Conservation (phyloP, 768 basidiomycete species). For the Dendrothele bispora region DNA sequence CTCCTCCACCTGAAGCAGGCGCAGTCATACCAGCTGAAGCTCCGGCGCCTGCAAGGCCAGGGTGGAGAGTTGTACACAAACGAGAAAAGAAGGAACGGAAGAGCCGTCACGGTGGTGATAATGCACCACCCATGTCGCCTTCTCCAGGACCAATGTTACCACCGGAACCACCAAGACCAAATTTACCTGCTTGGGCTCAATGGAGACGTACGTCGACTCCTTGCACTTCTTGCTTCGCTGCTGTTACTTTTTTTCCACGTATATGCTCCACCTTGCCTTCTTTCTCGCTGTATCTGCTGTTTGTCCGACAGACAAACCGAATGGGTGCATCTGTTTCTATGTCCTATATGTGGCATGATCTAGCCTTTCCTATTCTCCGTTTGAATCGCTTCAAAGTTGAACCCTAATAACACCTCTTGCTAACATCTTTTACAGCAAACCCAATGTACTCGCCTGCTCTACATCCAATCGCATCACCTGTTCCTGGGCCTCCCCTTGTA, state of each 20-base stretch:
- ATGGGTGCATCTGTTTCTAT: no score
- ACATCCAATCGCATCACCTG: constrained; percentile 15
- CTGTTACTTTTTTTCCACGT: not conserved
- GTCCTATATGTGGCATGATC: no score
- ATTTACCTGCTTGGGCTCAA: constrained; percentile 54
- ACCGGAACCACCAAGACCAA: constrained; percentile 17
- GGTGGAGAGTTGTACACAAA: constrained; percentile 49
- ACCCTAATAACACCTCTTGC: no score
- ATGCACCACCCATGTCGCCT: constrained; percentile 8
- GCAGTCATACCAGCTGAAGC: constrained; percentile 33
- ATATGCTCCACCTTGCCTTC: not conserved
- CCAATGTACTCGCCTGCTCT: constrained; percentile 33
- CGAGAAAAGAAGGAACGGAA: constrained; percentile 22
- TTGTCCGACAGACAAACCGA: no score
- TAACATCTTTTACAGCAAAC: constrained; percentile 42
- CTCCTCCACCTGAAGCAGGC: constrained; percentile 11
- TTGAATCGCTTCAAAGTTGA: no score
- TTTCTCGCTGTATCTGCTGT: no score
- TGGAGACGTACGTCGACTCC: constrained; percentile 46
- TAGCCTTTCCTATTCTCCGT: no score
- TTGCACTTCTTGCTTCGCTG: not conserved
- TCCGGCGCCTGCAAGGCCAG: constrained; percentile 42
- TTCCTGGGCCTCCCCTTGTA: constrained; percentile 31
- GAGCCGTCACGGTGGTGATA: constrained; percentile 21
- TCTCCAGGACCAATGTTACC: constrained; percentile 24